These are phyloP conservation scores for Dipodascopsis tothii DNA, from an alignment of 805 yeast genomes.

Conservation along the genomic window DNA sequence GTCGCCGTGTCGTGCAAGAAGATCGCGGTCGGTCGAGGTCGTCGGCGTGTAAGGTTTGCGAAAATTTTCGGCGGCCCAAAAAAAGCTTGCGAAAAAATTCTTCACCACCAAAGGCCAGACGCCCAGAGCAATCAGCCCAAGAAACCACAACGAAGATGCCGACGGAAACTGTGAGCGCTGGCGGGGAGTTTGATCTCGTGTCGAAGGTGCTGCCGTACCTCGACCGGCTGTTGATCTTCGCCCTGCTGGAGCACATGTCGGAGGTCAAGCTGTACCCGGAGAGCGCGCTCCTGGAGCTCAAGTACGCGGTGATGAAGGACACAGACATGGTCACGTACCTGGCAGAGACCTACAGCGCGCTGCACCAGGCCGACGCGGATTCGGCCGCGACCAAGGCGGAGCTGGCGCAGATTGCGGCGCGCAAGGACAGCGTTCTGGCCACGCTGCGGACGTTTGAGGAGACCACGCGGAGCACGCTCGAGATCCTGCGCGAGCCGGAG, in stretches of 20 bases:
- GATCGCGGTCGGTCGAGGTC: background rate
- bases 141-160: background rate
- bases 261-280: constrained; percentile 40
- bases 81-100: background rate
- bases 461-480: constrained; percentile 16
- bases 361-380: constrained; percentile 33
- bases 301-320: constrained; percentile 48
- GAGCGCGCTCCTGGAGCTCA: constrained; percentile 40
- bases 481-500: constrained; percentile 35
- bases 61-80: background rate
- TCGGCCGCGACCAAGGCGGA: constrained; percentile 13
- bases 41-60: background rate
- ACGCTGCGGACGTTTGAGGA: constrained; percentile 19
- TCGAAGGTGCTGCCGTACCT: constrained; percentile 48
- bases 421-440: constrained; percentile 34
- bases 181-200: constrained; percentile 14
- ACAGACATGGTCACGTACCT: constrained; percentile 50
- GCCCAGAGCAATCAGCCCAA: background rate
- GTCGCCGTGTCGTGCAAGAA: background rate
- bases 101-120: background rate
- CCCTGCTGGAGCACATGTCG: constrained; percentile 44
- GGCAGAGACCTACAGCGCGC: constrained; percentile 38
- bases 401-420: constrained; percentile 39
- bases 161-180: constrained; percentile 1
- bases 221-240: constrained; percentile 54